Conservation (phyloP, 1,139 yeast species). For the Geotrichum reessii region DNA sequence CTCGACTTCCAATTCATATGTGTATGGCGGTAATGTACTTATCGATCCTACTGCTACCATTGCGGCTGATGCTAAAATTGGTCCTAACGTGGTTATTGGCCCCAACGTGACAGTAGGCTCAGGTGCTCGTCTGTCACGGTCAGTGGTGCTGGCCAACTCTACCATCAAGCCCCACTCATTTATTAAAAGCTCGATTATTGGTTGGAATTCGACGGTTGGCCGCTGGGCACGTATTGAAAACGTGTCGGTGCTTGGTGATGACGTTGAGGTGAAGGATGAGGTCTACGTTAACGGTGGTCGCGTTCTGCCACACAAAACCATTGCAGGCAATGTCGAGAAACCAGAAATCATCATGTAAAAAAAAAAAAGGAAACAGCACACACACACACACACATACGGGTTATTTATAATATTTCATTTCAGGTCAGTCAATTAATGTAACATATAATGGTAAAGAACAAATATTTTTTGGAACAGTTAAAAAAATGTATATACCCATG, state of each 20-base stretch:
- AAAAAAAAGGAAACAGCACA: background rate
- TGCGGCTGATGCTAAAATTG: constrained; percentile 89
- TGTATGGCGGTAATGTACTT: constrained; percentile 90
- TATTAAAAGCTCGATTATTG: constrained; percentile 96
- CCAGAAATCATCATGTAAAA: constrained; percentile 94
- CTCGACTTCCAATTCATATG: constrained; percentile 56
- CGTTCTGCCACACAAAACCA: constrained; percentile 96
- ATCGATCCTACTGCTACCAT: constrained; percentile 94
- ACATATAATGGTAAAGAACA: background rate
- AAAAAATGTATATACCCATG: too few relatives aligned
- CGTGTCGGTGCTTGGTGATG: constrained; percentile 97
- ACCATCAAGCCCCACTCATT: constrained; percentile 95
- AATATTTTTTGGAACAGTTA: background rate
- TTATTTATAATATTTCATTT: background rate
- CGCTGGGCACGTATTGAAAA: constrained; percentile 99
- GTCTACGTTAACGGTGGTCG: constrained; percentile 98
- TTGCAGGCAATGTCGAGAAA: constrained; percentile 92
- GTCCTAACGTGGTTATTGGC: constrained; percentile 97
- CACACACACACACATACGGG: too few relatives aligned
- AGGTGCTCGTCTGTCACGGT: constrained; percentile 97
- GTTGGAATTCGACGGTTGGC: constrained; percentile 98
- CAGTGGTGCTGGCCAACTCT: constrained; percentile 88
- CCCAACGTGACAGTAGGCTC: constrained; percentile 95
- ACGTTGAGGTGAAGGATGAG: constrained; percentile 97
- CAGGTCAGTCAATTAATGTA: background rate